These are phyloP conservation scores for Rubroshorea leprosula DNA, from an alignment of 345 rosid genomes.

Conservation along the genomic window DNA sequence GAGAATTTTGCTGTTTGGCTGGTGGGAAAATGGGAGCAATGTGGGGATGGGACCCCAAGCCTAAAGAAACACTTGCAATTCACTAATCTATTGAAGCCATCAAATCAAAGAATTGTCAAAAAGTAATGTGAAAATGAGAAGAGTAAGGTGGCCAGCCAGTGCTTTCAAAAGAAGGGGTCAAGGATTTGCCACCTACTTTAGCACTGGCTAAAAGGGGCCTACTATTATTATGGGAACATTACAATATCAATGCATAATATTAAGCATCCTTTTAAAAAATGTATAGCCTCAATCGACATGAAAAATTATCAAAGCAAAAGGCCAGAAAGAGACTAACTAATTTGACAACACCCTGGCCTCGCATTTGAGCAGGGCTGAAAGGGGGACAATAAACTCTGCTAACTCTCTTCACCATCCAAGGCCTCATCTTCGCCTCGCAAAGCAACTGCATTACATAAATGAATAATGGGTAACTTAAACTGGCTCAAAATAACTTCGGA, in stretches of 20 bases:
- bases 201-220: too few relatives aligned
- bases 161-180: not conserved
- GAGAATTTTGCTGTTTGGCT: not conserved
- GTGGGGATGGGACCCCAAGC: constrained; percentile 12
- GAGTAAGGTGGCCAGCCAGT: not conserved
- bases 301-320: too few relatives aligned
- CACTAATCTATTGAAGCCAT: not conserved
- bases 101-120: not conserved
- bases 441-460: constrained; percentile 1
- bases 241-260: not conserved
- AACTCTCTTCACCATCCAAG: not conserved
- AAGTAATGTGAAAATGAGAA: too few relatives aligned
- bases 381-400: not conserved
- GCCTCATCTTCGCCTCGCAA: not conserved
- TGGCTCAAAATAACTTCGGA: too few relatives aligned
- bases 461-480: not conserved
- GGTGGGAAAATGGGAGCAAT: constrained; percentile 13
- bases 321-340: too few relatives aligned
- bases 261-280: constrained; percentile 8
- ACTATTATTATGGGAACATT: not conserved
- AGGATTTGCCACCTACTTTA: not conserved
- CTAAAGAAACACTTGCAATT: not conserved
- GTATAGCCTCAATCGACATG: not conserved
- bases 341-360: constrained; percentile 4
- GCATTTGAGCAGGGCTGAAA: constrained; percentile 1